These are phyloP conservation scores for Thamnidium elegans DNA, from an alignment of 192 early-diverging fungal genomes.

Conservation along the genomic window DNA sequence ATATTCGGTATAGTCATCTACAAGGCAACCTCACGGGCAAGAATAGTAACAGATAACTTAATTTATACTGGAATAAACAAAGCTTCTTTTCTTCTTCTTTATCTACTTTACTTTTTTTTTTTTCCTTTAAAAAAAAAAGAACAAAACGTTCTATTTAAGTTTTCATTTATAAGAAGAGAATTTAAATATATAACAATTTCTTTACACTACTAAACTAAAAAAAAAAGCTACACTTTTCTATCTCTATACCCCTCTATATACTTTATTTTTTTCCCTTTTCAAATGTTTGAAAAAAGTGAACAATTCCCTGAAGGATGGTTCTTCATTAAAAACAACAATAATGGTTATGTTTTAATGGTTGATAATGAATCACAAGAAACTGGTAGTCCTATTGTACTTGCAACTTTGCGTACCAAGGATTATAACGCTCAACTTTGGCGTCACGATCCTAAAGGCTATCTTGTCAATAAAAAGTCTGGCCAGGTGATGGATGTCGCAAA, in stretches of 20 bases:
- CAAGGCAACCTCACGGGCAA: too few relatives aligned
- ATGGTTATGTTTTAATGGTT: slow-evolving; percentile 26
- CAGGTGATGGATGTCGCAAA: slow-evolving; percentile 31
- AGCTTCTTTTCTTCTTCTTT: slow-evolving; percentile 2
- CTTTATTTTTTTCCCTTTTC: background rate
- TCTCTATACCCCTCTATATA: background rate
- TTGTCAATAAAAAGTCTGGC: slow-evolving; percentile 31
- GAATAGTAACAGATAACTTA: too few relatives aligned
- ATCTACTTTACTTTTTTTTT: slow-evolving; percentile 10
- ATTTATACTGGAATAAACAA: background rate
- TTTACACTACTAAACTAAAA: background rate
- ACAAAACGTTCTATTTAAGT: slow-evolving; percentile 4
- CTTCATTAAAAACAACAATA: slow-evolving; percentile 31
- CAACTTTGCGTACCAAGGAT: slow-evolving; percentile 27
- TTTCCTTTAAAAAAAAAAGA: slow-evolving; percentile 3
- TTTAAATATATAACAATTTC: background rate
- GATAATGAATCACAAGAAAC: slow-evolving; percentile 22
- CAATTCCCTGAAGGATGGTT: slow-evolving; percentile 39
- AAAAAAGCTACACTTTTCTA: background rate
- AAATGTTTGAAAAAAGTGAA: slow-evolving; percentile 20
- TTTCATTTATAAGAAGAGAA: background rate
- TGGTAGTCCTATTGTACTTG: slow-evolving; percentile 22
- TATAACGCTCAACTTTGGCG: slow-evolving; percentile 27
- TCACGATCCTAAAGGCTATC: slow-evolving; percentile 14
- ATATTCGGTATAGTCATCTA: too few relatives aligned